Evolutionary conservation across 1,284 basidiomycete genomes (phyloP).

Genomic region (Xerocomus tenax): DNA sequence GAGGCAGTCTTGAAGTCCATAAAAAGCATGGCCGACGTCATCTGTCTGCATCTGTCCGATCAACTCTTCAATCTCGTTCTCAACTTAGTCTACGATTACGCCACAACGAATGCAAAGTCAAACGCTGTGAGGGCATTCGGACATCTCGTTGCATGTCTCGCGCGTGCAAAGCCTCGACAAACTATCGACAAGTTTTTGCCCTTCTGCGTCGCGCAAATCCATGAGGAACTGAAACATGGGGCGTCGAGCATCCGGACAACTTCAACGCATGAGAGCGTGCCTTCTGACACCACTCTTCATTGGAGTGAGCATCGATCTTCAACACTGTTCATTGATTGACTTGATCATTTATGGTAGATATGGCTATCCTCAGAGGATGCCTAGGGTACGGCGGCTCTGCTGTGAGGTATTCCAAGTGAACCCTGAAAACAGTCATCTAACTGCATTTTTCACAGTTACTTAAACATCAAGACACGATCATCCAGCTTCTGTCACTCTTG

Average conservation of each 20-base stretch:
- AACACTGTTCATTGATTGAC: neutral
- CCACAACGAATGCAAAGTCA: conserved; percentile 76
- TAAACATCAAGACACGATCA: conserved; percentile 58
- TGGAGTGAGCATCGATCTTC: conserved; percentile 62
- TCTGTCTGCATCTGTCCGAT: conserved; percentile 85
- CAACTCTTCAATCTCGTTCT: conserved; percentile 81
- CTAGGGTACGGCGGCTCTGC: conserved; percentile 63
- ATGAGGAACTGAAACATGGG: conserved; percentile 81
- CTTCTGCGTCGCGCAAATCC: conserved; percentile 73
- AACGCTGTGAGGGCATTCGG: conserved; percentile 88
- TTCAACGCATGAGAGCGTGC: conserved; percentile 70
- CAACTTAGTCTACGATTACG: conserved; percentile 80
- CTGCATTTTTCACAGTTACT: conserved; percentile 45
- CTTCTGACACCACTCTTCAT: conserved; percentile 87
- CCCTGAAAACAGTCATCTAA: conserved; percentile 1
- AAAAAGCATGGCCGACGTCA: conserved; percentile 74
- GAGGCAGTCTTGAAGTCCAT: conserved; percentile 76
- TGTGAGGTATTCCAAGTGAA: conserved; percentile 34
- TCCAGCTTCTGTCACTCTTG: conserved; percentile 64
- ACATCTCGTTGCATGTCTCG: conserved; percentile 80
- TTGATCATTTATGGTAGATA: conserved; percentile 39
- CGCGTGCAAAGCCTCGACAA: conserved; percentile 70
- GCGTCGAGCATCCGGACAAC: conserved; percentile 90
- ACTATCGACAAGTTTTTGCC: conserved; percentile 77
- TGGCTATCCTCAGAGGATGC: conserved; percentile 71